Percentiles rank a stretch among this genome's conserved stretches.
These are phyloP conservation scores for Fusarium graminum DNA, from an alignment of 2,329 filamentous ascomycete species.

Conservation along the genomic window DNA sequence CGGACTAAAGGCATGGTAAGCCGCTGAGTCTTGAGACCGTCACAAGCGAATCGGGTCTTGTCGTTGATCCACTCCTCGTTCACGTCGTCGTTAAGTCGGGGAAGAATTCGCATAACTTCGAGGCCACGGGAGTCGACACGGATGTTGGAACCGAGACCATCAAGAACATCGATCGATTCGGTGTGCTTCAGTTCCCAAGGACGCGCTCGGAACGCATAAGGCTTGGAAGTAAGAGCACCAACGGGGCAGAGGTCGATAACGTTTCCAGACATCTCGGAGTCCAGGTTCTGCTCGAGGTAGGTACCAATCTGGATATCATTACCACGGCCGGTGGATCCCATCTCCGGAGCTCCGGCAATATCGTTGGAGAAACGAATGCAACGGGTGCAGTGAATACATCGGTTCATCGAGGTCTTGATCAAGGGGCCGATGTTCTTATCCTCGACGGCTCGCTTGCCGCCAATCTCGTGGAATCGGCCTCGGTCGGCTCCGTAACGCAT, in stretches of 20 bases:
- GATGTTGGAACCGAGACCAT: conserved; percentile 94
- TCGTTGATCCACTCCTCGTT: conserved; percentile 99
- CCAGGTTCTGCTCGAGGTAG: conserved; percentile 93
- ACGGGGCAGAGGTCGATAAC: conserved; percentile 99
- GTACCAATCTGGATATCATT: conserved; percentile 99
- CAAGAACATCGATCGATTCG: conserved; percentile 94
- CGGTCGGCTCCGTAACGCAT: conserved; percentile 98
- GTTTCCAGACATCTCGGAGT: conserved; percentile 95
- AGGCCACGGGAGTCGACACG: conserved; percentile 92
- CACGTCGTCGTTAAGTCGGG: conserved; percentile 94
- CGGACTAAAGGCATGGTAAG: conserved; percentile 93
- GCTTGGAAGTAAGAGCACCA: conserved; percentile 95
- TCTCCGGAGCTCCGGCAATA: conserved; percentile 92
- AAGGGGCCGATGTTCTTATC: conserved; percentile 99
- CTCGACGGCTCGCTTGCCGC: conserved; percentile 96
- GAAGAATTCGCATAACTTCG: conserved; percentile 95
- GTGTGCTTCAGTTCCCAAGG: conserved; percentile 98
- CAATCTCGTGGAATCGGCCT: conserved; percentile 95
- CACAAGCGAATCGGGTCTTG: conserved; percentile 95
- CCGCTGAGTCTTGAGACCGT: conserved; percentile 95
- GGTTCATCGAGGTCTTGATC: conserved; percentile 99
- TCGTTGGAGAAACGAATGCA: conserved; percentile 99
- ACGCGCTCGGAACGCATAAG: conserved; percentile 95
- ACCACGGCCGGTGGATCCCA: conserved; percentile 93
- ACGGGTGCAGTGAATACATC: conserved; percentile 98